Evolutionary conservation across 441 rosid species (phyloP), one percentile per base, ranked within the genome.

Genomic region (Populus hybrid): DNA sequence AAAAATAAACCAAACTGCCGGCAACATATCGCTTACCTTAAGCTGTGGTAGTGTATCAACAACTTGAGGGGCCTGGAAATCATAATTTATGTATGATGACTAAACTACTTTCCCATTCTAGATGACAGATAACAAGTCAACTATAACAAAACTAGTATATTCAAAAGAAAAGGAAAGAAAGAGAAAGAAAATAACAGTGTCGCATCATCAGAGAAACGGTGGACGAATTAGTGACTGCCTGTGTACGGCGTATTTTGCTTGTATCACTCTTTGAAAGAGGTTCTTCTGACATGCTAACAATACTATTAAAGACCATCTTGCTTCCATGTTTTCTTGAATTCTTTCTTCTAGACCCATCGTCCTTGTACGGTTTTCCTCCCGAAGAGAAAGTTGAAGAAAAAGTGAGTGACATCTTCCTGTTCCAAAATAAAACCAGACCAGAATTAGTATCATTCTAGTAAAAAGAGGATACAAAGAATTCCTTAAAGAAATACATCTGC

Each of bases 1-100:
- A 80, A 94, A 94, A 79, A 95, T 92, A 85, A 94, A 95, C 99
- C 99, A 95, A 81, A 95, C 86, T 26, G 97, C 92, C 75, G 99
- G 99, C 76, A 94, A 85, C 98, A 94, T 92, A 82, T 92, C 88
- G 82, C 87, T 91, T 69, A 83, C 85, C 82, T 89, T 83, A 42
- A 94, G 91, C 81, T 94, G 98, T 84, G 85, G 80, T 77, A 92
- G 85, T 30, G 94, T 93, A 80, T 95, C 97, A 78, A 90, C 82
- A 77, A 91, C 82, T 85, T 85, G 97, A 82, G 98, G 98, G 73
- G 91, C 93, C 99, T 95, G 88, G 67, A 85, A 80, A 72, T 75
- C 73, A 80, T 23, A 73, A 82, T 50, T 79, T 64, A 71, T 34
- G 4, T 63, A 35, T 14, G 71, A 66, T 71, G 53, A 82, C 71